These are phyloP conservation scores for Yamadazyma membranifaciens DNA, from an alignment of 1,139 yeast genomes.

Conservation along the genomic window DNA sequence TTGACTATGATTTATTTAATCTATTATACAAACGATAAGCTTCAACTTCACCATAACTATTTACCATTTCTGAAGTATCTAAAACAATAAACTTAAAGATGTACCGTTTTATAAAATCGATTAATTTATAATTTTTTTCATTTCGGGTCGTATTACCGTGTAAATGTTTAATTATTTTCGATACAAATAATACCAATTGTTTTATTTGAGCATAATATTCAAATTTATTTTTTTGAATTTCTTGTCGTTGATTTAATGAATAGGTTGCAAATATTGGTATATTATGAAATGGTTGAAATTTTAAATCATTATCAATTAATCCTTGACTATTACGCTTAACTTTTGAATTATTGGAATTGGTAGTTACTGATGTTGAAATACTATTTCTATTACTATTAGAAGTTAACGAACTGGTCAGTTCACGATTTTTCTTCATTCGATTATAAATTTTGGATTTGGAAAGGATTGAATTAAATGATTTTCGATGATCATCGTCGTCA, in stretches of 20 bases:
- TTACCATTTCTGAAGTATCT: conserved; percentile 39
- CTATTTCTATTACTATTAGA: conserved; percentile 22
- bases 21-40: conserved; percentile 19
- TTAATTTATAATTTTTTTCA: conserved; percentile 24
- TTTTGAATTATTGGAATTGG: conserved; percentile 9
- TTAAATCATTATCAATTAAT: conserved; percentile 11
- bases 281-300: conserved; percentile 10
- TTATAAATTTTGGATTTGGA: conserved; percentile 39
- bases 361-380: conserved; percentile 20
- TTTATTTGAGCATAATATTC: conserved; percentile 37
- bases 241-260: conserved; percentile 26
- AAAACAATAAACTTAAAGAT: conserved; percentile 39
- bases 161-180: conserved; percentile 14
- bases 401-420: conserved; percentile 32
- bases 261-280: conserved; percentile 13
- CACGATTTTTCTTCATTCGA: conserved; percentile 39
- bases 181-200: conserved; percentile 19
- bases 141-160: conserved; percentile 11
- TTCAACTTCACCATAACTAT: conserved; percentile 31
- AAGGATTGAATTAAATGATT: conserved; percentile 29
- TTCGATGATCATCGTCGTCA: conserved; percentile 21
- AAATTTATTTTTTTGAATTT: conserved; percentile 33
- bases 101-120: conserved; percentile 38
- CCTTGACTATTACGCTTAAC: conserved; percentile 12
- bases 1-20: conserved; percentile 3